Base-by-base conservation (phyloP, 2,329 filamentous ascomycete genomes). In the Exophiala dermatitidis region DNA sequence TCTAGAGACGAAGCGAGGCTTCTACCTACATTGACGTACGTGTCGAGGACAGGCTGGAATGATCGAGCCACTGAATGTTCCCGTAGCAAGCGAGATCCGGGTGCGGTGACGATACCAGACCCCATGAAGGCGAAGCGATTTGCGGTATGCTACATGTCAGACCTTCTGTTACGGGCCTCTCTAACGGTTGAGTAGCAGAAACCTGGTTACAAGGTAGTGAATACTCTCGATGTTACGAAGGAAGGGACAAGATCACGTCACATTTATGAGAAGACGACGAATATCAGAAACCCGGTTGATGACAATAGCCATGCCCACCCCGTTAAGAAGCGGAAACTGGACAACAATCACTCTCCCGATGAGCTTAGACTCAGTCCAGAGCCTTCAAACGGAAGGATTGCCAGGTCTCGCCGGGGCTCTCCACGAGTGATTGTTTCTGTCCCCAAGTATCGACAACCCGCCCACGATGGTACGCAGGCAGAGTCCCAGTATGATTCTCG, bases 301-400 rank as follows among this genome's bases (percentile, higher is more conserved):
- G 52, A 42, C 5, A 56, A 57, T 37, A 43, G 53, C 32, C 52
- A 54, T 37, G 26, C n/a, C 19, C 47, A 49, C 36, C 50, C 54
- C 4, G 42, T 50, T 40, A 61, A 59, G 57, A 51, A 40, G 44
- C 48, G 37, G 26, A 59, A 49, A 34, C 31, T 50, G n/a, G 49
- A 41, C n/a, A 33, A 49, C 31, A 28, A 37, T 29, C 41, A 31
- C 36, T 59, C 57, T 26, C 32, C 50, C 41, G 57, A 59, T 43
- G 57, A 59, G 41, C 49, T 59, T 33, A 28, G 37, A n/a, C 43
- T 59, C 8, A 45, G 48, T 30, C 49, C 53, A 5, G 37, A 45
- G 8, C n/a, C 19, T 3, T 3, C 28, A 8, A 44, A 33, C n/a
- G 37, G 44, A 4, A 19, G 30, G 6, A 19, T 1, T 6, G 12